These are phyloP conservation scores for Discostella stelligeroides DNA, from an alignment of 108 stramenopile genomes.

Conservation along the genomic window DNA sequence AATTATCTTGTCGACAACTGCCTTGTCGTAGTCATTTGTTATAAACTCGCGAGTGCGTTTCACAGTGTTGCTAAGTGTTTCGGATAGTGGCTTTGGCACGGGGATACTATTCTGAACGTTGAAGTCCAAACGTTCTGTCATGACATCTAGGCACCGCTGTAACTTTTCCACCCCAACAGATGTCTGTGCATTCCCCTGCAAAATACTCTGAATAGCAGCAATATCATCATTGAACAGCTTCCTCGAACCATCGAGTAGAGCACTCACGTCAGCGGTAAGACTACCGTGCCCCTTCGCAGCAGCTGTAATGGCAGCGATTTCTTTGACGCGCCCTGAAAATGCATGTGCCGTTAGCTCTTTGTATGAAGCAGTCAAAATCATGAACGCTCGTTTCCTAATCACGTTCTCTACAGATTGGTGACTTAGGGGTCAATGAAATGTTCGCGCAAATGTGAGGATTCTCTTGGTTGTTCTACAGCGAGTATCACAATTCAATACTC, in stretches of 20 bases:
- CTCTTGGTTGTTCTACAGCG: not conserved
- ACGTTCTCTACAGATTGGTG: constrained; percentile 97
- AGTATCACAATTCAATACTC: not conserved
- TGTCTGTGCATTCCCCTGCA: constrained; percentile 54
- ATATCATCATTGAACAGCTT: constrained; percentile 81
- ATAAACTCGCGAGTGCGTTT: constrained; percentile 82
- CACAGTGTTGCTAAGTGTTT: constrained; percentile 80
- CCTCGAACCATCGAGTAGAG: constrained; percentile 63
- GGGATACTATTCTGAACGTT: constrained; percentile 96
- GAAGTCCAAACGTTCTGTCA: constrained; percentile 95
- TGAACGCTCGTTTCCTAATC: constrained; percentile 91
- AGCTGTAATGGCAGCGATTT: constrained; percentile 68
- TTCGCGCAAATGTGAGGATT: constrained; percentile 4
- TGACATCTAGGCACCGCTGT: constrained; percentile 90
- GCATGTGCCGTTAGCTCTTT: constrained; percentile 87
- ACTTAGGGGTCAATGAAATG: not conserved
- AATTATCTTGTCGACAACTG: constrained; percentile 91
- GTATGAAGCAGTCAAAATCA: constrained; percentile 67
- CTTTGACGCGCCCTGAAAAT: constrained; percentile 82
- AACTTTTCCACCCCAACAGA: constrained; percentile 81
- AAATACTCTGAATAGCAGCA: constrained; percentile 74
- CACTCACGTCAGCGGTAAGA: constrained; percentile 63
- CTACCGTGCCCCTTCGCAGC: constrained; percentile 63
- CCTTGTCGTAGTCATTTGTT: constrained; percentile 84
- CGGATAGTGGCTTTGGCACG: constrained; percentile 81